A percentile compares a stretch with the other conserved stretches of the same genome.
Conservation (phyloP, 768 basidiomycete genomes). For the Pisolithus marmoratus region DNA sequence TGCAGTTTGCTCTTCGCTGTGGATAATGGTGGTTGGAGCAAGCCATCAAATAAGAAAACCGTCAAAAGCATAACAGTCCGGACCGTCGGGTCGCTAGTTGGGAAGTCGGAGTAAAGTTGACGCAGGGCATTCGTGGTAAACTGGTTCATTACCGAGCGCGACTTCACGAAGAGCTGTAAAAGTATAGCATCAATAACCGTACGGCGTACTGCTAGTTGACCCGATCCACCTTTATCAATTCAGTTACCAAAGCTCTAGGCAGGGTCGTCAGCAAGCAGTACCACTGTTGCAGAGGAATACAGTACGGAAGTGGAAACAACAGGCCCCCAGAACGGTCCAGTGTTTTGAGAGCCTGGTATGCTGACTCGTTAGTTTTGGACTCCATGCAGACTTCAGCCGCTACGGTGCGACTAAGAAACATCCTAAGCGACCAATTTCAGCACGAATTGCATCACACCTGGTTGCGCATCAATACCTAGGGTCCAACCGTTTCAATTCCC, state of each 20-base stretch:
- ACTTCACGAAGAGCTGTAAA: conserved; percentile 59
- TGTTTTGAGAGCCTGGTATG: conserved; percentile 61
- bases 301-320: conserved; percentile 62
- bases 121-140: conserved; percentile 49
- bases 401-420: conserved; percentile 81
- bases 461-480: conserved; percentile 40
- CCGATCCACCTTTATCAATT: conserved; percentile 55
- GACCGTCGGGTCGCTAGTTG: conserved; percentile 51
- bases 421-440: conserved; percentile 36
- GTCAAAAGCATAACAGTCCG: conserved; percentile 72
- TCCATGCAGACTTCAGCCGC: conserved; percentile 83
- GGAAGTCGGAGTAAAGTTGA: conserved; percentile 63
- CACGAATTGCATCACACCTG: background rate
- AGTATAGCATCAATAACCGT: conserved; percentile 3
- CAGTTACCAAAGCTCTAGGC: conserved; percentile 44
- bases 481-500: conserved; percentile 67
- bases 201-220: background rate
- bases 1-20: conserved; percentile 49
- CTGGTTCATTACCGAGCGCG: conserved; percentile 54
- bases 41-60: conserved; percentile 42
- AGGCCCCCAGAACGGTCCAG: conserved; percentile 61
- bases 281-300: conserved; percentile 9
- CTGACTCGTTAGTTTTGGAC: conserved; percentile 62
- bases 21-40: conserved; percentile 17
- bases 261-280: conserved; percentile 5